A percentile compares a stretch with the other conserved stretches of the same genome.
Evolutionary conservation across 805 yeast species (phyloP).

Genomic region (Cyberlindnera mrakii): DNA sequence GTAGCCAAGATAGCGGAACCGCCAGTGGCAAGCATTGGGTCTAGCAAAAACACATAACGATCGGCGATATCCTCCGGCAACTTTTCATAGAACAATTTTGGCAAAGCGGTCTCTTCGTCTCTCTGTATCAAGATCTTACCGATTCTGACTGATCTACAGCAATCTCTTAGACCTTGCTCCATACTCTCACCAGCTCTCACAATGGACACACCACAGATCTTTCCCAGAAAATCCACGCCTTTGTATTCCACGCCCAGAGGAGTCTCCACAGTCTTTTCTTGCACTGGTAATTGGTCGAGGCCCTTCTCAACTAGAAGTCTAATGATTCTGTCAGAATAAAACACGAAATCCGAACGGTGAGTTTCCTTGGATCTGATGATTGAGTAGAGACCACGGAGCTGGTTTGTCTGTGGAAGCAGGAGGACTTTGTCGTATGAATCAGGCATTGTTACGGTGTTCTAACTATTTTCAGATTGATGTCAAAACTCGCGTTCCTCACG

Average conservation of each 20-base stretch:
- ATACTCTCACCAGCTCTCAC: slow-evolving; percentile 98
- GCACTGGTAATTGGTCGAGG: slow-evolving; percentile 88
- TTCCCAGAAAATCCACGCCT: slow-evolving; percentile 82
- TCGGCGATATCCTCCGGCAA: slow-evolving; percentile 88
- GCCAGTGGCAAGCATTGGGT: slow-evolving; percentile 98
- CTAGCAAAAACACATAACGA: slow-evolving; percentile 84
- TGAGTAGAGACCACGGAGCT: slow-evolving; percentile 78
- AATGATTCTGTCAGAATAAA: slow-evolving; percentile 92
- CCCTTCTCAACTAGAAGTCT: slow-evolving; percentile 93
- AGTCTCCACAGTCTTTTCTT: slow-evolving; percentile 57
- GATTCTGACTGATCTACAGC: slow-evolving; percentile 92
- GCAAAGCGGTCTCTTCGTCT: slow-evolving; percentile 95
- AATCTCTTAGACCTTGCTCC: slow-evolving; percentile 98
- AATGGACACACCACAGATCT: slow-evolving; percentile 96
- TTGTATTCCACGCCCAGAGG: slow-evolving; percentile 66
- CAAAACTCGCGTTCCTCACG: too few species aligned
- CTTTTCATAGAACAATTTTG: slow-evolving; percentile 88
- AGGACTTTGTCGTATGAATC: slow-evolving; percentile 43
- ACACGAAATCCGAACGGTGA: slow-evolving; percentile 85
- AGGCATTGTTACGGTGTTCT: not conserved
- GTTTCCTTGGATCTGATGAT: slow-evolving; percentile 83
- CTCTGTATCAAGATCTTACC: slow-evolving; percentile 97
- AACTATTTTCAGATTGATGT: not conserved
- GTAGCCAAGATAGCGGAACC: slow-evolving; percentile 98
- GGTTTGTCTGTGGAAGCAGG: slow-evolving; percentile 82